Base-by-base conservation (phyloP, 352 stramenopile species). In the Lagenidium giganteum region DNA sequence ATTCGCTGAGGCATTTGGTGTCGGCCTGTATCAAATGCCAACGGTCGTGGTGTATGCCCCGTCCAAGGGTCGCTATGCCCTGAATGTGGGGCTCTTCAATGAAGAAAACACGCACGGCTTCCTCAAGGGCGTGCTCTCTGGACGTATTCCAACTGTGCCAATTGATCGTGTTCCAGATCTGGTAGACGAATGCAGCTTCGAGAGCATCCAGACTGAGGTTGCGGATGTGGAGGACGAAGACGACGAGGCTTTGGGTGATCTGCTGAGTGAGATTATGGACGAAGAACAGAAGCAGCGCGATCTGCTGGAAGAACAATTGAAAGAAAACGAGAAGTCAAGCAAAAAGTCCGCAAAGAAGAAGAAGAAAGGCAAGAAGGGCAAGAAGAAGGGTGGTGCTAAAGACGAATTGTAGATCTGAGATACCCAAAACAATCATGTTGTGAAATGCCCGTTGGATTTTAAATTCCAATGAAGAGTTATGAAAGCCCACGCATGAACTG, bases 1-100 rank as follows among this genome's bases (percentile, higher is more conserved):
- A 0, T 87, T 89, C 28, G 79, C 79, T 0, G 67, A 75, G 31
- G 76, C 67, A 11, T 87, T 92, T 28, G 76, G 70, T 11, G 56
- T 88, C 22, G 79, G 74, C 8, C 49, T 65, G 16, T 92, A 80
- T 48, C 76, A 92, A 34, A 83, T 92, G 68, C 79, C 74, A 7
- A 87, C 76, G 1, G 43, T 92, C 1, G 71, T 71, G 12, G 71
- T 92, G 12, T 89, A 86, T 40, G 86, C 79, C 11, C 70, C 77
- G n/a, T 67, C 70, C 0, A 89, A 89, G 57, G 59, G 63, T 8
- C 79, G 79, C 18, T 89, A 78, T 31, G 79, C 75, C 8, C 76
- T 63, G 17, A 87, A 89, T 14, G 70, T 87, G 9, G 76, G 74
- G 2, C 31, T 80, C 18, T 85, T 87, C 42, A 70, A 87, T 12